These are phyloP conservation scores for Phytopythium boreale DNA, from an alignment of 352 stramenopile species.

Conservation along the genomic window DNA sequence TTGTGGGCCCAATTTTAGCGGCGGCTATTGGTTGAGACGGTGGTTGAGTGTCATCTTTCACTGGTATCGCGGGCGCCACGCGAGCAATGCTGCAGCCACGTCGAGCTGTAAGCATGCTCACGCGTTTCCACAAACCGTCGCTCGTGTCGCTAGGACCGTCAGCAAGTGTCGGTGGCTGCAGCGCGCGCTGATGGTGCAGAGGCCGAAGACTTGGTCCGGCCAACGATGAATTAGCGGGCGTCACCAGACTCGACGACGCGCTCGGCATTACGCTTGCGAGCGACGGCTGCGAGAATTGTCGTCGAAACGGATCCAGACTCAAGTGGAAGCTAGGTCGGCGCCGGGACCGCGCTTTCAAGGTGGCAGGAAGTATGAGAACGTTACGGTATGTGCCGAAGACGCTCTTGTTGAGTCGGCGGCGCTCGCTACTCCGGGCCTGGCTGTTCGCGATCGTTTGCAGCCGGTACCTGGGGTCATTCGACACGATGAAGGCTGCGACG, in stretches of 20 bases:
- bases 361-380: not conserved
- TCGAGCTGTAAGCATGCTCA: not conserved
- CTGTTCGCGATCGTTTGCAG: not conserved
- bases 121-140: not conserved
- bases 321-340: not conserved
- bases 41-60: not conserved
- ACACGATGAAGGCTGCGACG: not conserved
- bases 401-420: not conserved
- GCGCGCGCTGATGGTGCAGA: not conserved
- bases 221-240: not conserved
- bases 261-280: not conserved
- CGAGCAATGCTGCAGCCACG: not conserved
- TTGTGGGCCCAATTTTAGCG: not conserved
- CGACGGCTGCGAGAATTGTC: not conserved
- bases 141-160: not conserved
- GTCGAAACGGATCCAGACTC: not conserved
- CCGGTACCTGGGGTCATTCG: not conserved
- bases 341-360: not conserved
- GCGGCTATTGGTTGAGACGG: not conserved
- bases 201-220: not conserved
- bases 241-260: not conserved
- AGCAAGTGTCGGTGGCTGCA: not conserved
- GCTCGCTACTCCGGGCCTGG: not conserved
- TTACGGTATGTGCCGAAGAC: not conserved
- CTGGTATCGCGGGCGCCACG: not conserved